phyloP scores from a whole-genome alignment of 2,329 filamentous ascomycete species.

The Epichloe elymi region DNA sequence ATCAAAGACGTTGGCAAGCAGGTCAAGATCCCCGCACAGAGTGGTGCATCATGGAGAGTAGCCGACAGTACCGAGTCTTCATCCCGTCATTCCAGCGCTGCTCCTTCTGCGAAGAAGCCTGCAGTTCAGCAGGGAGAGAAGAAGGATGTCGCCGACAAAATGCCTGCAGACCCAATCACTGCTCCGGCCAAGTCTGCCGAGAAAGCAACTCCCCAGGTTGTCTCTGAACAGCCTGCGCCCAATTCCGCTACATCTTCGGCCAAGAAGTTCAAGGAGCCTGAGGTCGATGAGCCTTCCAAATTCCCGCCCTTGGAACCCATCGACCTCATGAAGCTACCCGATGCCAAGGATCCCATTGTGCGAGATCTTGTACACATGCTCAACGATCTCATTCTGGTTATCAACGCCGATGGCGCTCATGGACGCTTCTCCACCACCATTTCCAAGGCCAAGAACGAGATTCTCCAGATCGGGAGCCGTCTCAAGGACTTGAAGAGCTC shows the following conservation, averaged over 20 bases:
- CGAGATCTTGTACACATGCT: slow-evolving; percentile 91
- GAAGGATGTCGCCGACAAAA: slow-evolving; percentile 18
- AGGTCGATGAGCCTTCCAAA: slow-evolving; percentile 52
- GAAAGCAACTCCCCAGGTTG: slow-evolving; percentile 14
- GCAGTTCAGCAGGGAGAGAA: slow-evolving; percentile 14
- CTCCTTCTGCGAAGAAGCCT: slow-evolving; percentile 19
- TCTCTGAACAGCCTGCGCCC: slow-evolving; percentile 8
- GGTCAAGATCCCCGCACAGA: slow-evolving; percentile 73
- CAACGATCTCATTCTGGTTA: slow-evolving; percentile 87
- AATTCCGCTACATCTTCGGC: slow-evolving; percentile 15
- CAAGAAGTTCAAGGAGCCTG: slow-evolving; percentile 37
- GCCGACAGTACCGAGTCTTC: slow-evolving; percentile 44
- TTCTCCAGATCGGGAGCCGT: slow-evolving; percentile 64
- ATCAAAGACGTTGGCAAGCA: slow-evolving; percentile 48
- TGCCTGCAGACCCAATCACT: slow-evolving; percentile 11
- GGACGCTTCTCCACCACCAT: slow-evolving; percentile 68
- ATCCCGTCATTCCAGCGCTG: slow-evolving; percentile 50
- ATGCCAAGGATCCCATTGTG: slow-evolving; percentile 74
- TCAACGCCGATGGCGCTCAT: slow-evolving; percentile 74
- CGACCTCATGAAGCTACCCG: slow-evolving; percentile 61
- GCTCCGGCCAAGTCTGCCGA: slow-evolving; percentile 18
- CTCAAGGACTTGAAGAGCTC: slow-evolving; percentile 61
- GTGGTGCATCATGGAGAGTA: slow-evolving; percentile 71
- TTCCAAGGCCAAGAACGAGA: slow-evolving; percentile 71
- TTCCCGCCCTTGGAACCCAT: slow-evolving; percentile 56